Evolutionary conservation across 139 green algal species (phyloP).

Genomic region (Haematococcus lacustris): DNA sequence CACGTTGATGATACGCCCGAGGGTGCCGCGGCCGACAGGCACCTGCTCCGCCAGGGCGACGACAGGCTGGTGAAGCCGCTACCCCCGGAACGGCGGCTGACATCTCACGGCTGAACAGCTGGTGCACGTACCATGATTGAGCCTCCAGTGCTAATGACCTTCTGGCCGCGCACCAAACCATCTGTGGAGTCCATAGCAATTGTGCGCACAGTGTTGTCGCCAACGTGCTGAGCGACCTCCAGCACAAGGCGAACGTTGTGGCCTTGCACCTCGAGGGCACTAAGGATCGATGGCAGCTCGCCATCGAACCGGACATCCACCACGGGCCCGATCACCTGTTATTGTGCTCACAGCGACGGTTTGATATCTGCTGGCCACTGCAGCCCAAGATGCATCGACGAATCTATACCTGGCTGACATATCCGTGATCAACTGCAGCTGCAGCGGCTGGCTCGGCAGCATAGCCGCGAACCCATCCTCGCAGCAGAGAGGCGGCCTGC

Average conservation of each 20-base stretch:
- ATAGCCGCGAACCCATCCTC: no score
- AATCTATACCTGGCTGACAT: no score
- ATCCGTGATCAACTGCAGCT: no score
- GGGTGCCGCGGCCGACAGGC: constrained; percentile 89
- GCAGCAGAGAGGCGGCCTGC: no score
- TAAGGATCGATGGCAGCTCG: constrained; percentile 88
- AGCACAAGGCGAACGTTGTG: constrained; percentile 88
- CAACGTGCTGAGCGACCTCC: constrained; percentile 96
- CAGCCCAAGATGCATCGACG: no score
- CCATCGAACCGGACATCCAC: constrained; percentile 70
- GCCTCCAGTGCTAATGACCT: constrained; percentile 81
- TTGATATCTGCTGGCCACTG: no score
- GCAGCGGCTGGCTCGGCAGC: no score
- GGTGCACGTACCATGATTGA: constrained; percentile 94
- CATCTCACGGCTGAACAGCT: no score
- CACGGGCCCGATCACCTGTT: constrained; percentile 14
- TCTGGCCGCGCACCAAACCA: constrained; percentile 87
- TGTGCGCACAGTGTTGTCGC: constrained; percentile 92
- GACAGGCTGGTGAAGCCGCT: no score
- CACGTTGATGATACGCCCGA: constrained; percentile 99
- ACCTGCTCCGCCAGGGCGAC: no score
- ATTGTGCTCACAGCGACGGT: no score
- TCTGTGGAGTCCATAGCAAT: constrained; percentile 99
- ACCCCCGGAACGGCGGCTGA: no score
- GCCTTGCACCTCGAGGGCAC: constrained; percentile 80